A percentile compares a stretch with the other conserved stretches of the same genome.
Conservation (phyloP, 1,139 yeast genomes). For the Yamadazyma conglobata region DNA sequence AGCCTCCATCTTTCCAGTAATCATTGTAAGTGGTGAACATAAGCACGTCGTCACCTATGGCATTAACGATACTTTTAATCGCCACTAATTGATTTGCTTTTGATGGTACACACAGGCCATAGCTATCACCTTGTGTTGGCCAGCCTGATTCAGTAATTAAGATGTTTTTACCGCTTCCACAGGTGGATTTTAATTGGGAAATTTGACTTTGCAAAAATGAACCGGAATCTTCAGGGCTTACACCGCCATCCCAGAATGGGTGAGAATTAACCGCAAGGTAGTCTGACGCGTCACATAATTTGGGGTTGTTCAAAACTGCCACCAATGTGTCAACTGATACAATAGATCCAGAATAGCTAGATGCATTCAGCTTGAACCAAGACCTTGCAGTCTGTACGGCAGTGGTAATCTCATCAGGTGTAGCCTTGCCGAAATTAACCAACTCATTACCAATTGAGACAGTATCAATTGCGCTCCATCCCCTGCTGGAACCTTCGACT, state of each 20-base stretch:
- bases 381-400: conserved; percentile 57
- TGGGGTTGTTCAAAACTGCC: conserved; percentile 70
- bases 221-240: conserved; percentile 65
- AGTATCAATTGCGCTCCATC: conserved; percentile 72
- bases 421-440: conserved; percentile 65
- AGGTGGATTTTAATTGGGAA: conserved; percentile 60
- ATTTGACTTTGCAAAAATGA: conserved; percentile 67
- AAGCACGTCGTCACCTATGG: conserved; percentile 54
- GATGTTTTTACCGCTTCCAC: conserved; percentile 57
- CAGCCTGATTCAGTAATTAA: conserved; percentile 77
- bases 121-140: conserved; percentile 69
- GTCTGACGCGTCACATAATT: conserved; percentile 66
- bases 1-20: conserved; percentile 73
- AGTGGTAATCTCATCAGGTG: conserved; percentile 51
- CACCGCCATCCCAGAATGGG: conserved; percentile 74
- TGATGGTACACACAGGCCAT: conserved; percentile 72
- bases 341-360: conserved; percentile 66
- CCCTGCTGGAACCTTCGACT: conserved; percentile 49
- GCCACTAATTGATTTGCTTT: conserved; percentile 59
- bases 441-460: conserved; percentile 80
- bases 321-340: conserved; percentile 79
- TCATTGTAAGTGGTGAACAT: conserved; percentile 74
- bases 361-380: conserved; percentile 49
- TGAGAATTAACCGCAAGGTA: conserved; percentile 81
- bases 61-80: conserved; percentile 49